Percentiles rank a stretch among this genome's conserved stretches.
Conservation (phyloP, 2,329 filamentous ascomycete genomes). For the Thyridium curvatum region DNA sequence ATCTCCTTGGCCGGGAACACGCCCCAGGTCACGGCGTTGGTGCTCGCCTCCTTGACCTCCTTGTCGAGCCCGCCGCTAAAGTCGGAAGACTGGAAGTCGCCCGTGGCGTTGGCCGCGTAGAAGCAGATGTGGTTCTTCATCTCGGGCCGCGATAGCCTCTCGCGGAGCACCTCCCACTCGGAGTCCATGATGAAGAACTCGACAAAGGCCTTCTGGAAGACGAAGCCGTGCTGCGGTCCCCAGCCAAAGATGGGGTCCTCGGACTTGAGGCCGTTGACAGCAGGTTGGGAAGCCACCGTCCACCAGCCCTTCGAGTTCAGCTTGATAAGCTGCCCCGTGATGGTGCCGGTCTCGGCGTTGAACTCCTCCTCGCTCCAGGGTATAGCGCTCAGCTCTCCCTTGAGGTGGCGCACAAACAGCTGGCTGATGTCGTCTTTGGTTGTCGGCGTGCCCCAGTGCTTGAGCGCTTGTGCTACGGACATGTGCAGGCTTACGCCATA, state of each 20-base stretch:
- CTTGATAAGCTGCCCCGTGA: constrained; percentile 66
- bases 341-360: constrained; percentile 75
- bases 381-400: constrained; percentile 71
- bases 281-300: constrained; percentile 93
- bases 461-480: constrained; percentile 73
- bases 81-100: constrained; percentile 73
- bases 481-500: constrained; percentile 96
- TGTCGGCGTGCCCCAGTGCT: constrained; percentile 77
- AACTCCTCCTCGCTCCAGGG: constrained; percentile 93
- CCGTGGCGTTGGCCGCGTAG: constrained; percentile 74
- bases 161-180: constrained; percentile 65
- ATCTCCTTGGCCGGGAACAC: constrained; percentile 95
- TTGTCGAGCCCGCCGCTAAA: constrained; percentile 12
- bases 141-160: constrained; percentile 52
- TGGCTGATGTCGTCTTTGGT: constrained; percentile 65
- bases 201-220: constrained; percentile 97
- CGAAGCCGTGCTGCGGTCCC: constrained; percentile 87
- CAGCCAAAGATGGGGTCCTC: constrained; percentile 80
- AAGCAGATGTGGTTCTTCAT: constrained; percentile 68
- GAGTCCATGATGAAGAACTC: constrained; percentile 81
- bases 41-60: constrained; percentile 40
- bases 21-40: constrained; percentile 96
- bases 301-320: constrained; percentile 85
- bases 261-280: constrained; percentile 79
- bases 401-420: constrained; percentile 76